Conservation (phyloP, 2,329 filamentous ascomycete genomes). For the Chrysosphaeria jannelii region DNA sequence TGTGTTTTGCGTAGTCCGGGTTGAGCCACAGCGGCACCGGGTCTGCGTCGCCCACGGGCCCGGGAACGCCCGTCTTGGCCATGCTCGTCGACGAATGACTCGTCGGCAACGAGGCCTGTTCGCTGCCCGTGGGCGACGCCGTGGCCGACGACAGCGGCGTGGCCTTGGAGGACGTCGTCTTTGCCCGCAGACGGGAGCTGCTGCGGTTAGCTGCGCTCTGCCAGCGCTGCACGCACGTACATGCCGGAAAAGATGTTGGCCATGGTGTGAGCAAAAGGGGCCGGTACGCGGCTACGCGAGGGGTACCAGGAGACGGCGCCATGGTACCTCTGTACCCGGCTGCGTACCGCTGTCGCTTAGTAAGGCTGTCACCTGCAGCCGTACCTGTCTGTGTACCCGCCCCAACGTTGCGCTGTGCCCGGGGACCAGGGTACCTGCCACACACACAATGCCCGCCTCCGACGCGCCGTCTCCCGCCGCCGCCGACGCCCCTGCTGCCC, state of each 20-base stretch:
- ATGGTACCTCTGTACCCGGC: no score
- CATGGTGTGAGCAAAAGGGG: slow-evolving; percentile 8
- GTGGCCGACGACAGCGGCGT: neutral
- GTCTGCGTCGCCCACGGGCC: slow-evolving; percentile 16
- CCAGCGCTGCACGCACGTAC: no score
- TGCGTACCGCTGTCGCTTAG: no score
- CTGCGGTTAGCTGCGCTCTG: no score
- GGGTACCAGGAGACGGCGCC: no score
- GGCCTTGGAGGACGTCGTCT: neutral
- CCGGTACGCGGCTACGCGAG: no score
- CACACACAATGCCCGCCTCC: slow-evolving; percentile 4
- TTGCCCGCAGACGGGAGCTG: no score
- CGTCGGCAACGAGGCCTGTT: slow-evolving; percentile 28
- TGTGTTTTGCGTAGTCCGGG: slow-evolving; percentile 47
- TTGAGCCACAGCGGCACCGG: slow-evolving; percentile 45
- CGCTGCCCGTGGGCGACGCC: slow-evolving; percentile 10
- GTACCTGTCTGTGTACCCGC: no score
- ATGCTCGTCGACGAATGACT: slow-evolving; percentile 31
- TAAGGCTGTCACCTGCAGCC: no score
- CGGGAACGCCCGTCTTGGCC: slow-evolving; percentile 11
- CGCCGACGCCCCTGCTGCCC: slow-evolving; percentile 1
- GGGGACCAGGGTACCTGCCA: no score
- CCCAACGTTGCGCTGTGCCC: no score
- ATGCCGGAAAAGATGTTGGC: slow-evolving; percentile 7
- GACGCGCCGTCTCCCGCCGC: slow-evolving; percentile 2